A percentile compares a stretch with the other conserved stretches of the same genome.
phyloP scores from a whole-genome alignment of 345 rosid species.

The Citrus reticulata region DNA sequence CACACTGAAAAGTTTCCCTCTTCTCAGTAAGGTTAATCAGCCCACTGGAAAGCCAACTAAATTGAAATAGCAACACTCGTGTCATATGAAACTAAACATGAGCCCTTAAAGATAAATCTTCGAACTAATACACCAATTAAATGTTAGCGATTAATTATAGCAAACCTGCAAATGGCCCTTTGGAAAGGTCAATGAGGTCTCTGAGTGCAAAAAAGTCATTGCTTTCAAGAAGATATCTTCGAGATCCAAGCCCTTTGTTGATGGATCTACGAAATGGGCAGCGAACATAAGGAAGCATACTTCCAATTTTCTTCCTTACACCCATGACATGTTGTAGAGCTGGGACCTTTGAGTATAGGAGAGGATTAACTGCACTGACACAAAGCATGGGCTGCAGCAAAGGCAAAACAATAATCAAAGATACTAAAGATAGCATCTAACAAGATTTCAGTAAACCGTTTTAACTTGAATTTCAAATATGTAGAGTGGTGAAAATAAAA shows the following conservation, averaged over 20 bases:
- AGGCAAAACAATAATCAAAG: conserved; percentile 18
- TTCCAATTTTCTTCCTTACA: conserved; percentile 66
- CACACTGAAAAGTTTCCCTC: background rate
- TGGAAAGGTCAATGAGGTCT: conserved; percentile 95
- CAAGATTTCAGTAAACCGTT: background rate
- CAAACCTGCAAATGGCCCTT: conserved; percentile 95
- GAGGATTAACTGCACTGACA: conserved; percentile 93
- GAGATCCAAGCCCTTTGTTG: conserved; percentile 75
- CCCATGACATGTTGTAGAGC: conserved; percentile 75
- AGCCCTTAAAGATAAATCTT: background rate
- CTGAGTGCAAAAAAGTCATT: conserved; percentile 84
- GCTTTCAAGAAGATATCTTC: conserved; percentile 93
- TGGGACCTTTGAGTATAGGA: conserved; percentile 83
- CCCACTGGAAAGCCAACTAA: background rate
- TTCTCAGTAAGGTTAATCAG: background rate
- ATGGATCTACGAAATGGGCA: conserved; percentile 86
- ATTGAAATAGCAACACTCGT: background rate
- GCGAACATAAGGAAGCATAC: conserved; percentile 79
- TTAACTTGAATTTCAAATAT: background rate
- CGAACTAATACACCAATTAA: background rate
- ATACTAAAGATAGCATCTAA: conserved; percentile 12
- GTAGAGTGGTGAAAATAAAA: background rate
- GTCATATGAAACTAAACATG: background rate
- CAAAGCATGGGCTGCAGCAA: conserved; percentile 89
- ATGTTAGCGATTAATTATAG: conserved; percentile 8